Base-by-base conservation (phyloP, 345 rosid genomes). In the Gossypium mustelinum region DNA sequence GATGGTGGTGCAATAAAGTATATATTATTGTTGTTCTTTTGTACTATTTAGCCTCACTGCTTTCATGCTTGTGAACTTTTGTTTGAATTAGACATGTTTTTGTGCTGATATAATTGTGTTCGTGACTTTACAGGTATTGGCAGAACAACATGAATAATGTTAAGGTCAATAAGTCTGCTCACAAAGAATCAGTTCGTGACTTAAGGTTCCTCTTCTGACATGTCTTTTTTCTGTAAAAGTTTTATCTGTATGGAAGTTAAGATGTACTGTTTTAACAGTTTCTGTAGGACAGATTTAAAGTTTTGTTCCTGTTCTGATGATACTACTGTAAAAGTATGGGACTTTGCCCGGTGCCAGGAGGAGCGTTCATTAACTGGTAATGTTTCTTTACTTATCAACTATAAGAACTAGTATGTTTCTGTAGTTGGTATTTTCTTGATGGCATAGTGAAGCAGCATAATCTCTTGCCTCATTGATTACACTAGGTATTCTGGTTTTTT, bases 231-330 rank as follows among this genome's bases (percentile, higher is more conserved):
- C 4, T n/a, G 0, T 67, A n/a, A 39, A 70, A 55, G 7, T 34
- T 41, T 48, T 78, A 9, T 52, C 14, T 17, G 12, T 57, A 14
- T 55, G 62, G 45, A 63, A 78, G 68, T 67, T 27, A 67, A 77
- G 68, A 82, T 72, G 43, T 67, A 45, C 52, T 74, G 75, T 82
- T 78, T 72, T 77, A 81, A 83, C 94, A 95, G 99, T 84, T 95
- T 95, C 78, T 93, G 97, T 82, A 81, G 93, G 85, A 95, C 99
- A 81, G 99, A 93, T 85, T 87, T 95, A 86, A 95, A 95, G 84
- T 95, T 95, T 76, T 95, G 97, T 79, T 93, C 99, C 56, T 93
- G 99, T 78, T 95, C 98, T 68, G 99, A 95, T 81, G 99, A 95
- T 82, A 91, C 93, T 27, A 91, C 97, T 68, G 97, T 95, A 67